Percentiles rank a stretch among this genome's conserved stretches.
Evolutionary conservation across 768 basidiomycete genomes (phyloP).

Genomic region (Obba rivulosa): DNA sequence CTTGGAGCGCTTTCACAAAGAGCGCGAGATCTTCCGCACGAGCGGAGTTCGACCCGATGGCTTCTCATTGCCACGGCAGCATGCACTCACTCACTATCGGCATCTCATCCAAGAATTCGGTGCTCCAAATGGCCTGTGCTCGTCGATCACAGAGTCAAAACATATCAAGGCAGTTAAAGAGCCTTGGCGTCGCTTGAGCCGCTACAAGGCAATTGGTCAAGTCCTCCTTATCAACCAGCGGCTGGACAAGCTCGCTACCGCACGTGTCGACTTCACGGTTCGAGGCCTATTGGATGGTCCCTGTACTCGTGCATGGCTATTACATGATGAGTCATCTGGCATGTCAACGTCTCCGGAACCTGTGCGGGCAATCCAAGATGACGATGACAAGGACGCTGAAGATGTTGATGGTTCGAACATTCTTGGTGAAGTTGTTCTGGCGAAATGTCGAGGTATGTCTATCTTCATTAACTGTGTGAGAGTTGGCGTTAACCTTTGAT

Average conservation of each 20-base stretch:
- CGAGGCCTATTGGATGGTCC: constrained; percentile 9
- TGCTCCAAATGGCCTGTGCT: constrained; percentile 20
- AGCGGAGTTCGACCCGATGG: constrained; percentile 8
- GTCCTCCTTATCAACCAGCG: constrained; percentile 17
- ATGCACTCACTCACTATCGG: constrained; percentile 12
- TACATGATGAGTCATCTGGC: not conserved
- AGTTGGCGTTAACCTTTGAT: too few relatives aligned
- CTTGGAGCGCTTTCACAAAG: constrained; percentile 8
- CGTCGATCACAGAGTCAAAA: constrained; percentile 22
- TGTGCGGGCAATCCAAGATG: not conserved
- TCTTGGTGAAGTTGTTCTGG: too few relatives aligned
- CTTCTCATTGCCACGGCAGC: constrained; percentile 14
- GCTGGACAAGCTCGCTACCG: constrained; percentile 15
- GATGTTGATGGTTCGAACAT: too few relatives aligned
- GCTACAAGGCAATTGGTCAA: constrained; percentile 13
- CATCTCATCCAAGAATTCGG: constrained; percentile 13
- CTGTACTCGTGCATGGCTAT: too few relatives aligned
- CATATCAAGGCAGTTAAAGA: constrained; percentile 23
- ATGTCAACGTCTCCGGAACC: not conserved
- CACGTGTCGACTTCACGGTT: constrained; percentile 7
- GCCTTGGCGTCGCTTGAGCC: constrained; percentile 18
- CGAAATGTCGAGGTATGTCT: too few relatives aligned
- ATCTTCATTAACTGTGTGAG: too few relatives aligned
- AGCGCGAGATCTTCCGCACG: constrained; percentile 11
- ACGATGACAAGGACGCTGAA: too few relatives aligned